Evolutionary conservation across 495 filamentous ascomycete species (phyloP).

Genomic region (Monascus purpureus): DNA sequence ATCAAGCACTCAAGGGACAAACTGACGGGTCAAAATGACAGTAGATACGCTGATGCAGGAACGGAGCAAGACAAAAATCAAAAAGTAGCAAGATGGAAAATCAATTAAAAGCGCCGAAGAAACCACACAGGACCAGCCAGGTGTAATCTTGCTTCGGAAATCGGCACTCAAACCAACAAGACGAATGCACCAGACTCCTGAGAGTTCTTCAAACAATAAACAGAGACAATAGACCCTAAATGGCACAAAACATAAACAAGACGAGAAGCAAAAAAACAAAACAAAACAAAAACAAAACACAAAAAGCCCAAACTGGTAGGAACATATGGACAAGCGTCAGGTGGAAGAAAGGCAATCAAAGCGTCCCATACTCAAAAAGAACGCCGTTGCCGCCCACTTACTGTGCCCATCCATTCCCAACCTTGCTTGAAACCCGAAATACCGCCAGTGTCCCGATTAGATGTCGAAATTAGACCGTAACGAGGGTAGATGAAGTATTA

Average conservation of each 20-base stretch:
- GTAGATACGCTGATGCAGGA: slow-evolving; percentile 17
- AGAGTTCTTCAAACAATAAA: slow-evolving; percentile 25
- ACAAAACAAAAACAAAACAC: slow-evolving; percentile 16
- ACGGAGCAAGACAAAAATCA: slow-evolving; percentile 5
- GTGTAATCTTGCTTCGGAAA: slow-evolving; percentile 27
- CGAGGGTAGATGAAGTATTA: slow-evolving; percentile 13
- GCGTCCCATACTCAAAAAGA: slow-evolving; percentile 14
- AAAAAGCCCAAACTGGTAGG: slow-evolving; percentile 23
- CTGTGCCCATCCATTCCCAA: slow-evolving; percentile 23
- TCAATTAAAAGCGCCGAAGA: too few relatives aligned
- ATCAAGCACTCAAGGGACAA: slow-evolving; percentile 12
- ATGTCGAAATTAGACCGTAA: slow-evolving; percentile 2
- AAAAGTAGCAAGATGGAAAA: slow-evolving; percentile 2
- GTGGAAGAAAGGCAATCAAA: slow-evolving; percentile 10
- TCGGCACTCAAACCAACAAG: slow-evolving; percentile 26
- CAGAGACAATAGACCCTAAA: slow-evolving; percentile 7
- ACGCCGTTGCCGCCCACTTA: slow-evolving; percentile 20
- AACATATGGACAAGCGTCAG: slow-evolving; percentile 14
- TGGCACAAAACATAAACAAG: slow-evolving; percentile 1
- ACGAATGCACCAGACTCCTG: slow-evolving; percentile 34
- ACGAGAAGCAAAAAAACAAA: slow-evolving; percentile 6
- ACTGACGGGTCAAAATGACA: slow-evolving; percentile 11
- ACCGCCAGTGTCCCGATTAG: slow-evolving; percentile 20
- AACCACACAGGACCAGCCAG: slow-evolving; percentile 41
- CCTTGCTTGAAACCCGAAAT: slow-evolving; percentile 12